Conservation (phyloP, 169 alveolate species). For the Plasmodium yoelii region DNA sequence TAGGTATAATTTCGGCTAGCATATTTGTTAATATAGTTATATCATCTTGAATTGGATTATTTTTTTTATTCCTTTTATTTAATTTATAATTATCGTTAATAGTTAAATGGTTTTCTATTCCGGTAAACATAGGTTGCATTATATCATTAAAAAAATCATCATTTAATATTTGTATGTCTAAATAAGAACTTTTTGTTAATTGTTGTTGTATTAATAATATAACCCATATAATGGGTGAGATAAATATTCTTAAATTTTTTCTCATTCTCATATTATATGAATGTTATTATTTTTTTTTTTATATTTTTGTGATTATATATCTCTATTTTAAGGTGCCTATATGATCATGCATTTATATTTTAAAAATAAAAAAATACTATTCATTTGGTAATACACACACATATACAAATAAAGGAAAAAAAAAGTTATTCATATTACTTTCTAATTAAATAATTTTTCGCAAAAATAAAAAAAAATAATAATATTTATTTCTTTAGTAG, state of each 20-base stretch:
- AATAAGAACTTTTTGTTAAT: slow-evolving; percentile 7
- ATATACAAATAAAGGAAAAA: neutral
- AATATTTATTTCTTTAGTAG: no score
- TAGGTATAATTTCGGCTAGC: slow-evolving; percentile 60
- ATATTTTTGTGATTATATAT: neutral
- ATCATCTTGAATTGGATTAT: slow-evolving; percentile 37
- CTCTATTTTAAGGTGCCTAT: neutral
- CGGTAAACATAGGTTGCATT: slow-evolving; percentile 35
- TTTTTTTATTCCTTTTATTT: slow-evolving; percentile 42
- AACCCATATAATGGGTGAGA: slow-evolving; percentile 13
- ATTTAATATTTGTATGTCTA: slow-evolving; percentile 22
- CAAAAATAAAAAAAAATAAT: neutral
- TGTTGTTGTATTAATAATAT: slow-evolving; percentile 23
- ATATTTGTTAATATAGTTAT: slow-evolving; percentile 44
- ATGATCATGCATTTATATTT: neutral
- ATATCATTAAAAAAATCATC: slow-evolving; percentile 42
- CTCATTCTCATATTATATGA: slow-evolving; percentile 12
- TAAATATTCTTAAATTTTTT: slow-evolving; percentile 16
- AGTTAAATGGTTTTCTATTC: slow-evolving; percentile 48
- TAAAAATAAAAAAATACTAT: no score
- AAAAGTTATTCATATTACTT: neutral
- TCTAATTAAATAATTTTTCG: slow-evolving; percentile 4
- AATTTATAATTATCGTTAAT: slow-evolving; percentile 54
- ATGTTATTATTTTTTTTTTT: neutral
- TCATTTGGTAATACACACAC: neutral